Evolutionary conservation across 2,329 filamentous ascomycete genomes (phyloP).

Genomic region (Aspergillaceae sp.): DNA sequence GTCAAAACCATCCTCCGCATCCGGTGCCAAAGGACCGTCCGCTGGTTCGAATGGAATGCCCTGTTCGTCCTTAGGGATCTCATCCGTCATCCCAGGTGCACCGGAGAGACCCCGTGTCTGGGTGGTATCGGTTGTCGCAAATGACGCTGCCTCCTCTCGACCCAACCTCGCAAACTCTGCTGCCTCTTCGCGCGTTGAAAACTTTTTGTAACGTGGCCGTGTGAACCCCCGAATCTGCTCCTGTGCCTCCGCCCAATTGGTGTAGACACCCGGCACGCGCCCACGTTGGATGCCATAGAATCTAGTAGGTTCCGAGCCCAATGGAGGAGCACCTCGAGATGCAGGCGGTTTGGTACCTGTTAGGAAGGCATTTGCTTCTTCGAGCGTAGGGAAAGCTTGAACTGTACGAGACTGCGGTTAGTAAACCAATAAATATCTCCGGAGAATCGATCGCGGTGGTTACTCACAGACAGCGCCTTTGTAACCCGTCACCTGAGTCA

Average conservation of each 20-base stretch:
- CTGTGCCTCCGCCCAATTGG: slow-evolving; percentile 60
- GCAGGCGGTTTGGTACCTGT: slow-evolving; percentile 48
- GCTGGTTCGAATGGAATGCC: slow-evolving; percentile 43
- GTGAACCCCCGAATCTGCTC: slow-evolving; percentile 66
- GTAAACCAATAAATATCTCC: neutral
- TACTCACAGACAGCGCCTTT: slow-evolving; percentile 61
- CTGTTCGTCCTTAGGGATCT: slow-evolving; percentile 36
- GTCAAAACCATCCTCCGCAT: slow-evolving; percentile 55
- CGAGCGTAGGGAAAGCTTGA: slow-evolving; percentile 65
- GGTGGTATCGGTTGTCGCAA: slow-evolving; percentile 44
- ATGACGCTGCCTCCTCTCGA: slow-evolving; percentile 66
- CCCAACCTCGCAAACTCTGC: slow-evolving; percentile 57
- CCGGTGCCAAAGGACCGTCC: slow-evolving; percentile 47
- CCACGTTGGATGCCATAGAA: slow-evolving; percentile 56
- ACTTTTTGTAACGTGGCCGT: slow-evolving; percentile 60
- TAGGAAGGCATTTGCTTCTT: slow-evolving; percentile 72
- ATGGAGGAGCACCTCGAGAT: slow-evolving; percentile 27
- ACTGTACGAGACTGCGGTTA: slow-evolving; percentile 41
- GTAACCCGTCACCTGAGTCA: slow-evolving; percentile 53
- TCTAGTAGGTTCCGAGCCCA: slow-evolving; percentile 34
- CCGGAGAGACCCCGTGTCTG: slow-evolving; percentile 25
- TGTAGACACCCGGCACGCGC: slow-evolving; percentile 53
- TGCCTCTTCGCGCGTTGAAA: slow-evolving; percentile 61
- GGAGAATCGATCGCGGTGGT: neutral
- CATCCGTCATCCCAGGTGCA: slow-evolving; percentile 32